Base-by-base conservation (phyloP, 2,329 filamentous ascomycete species). In the Trichoderma harzianum region DNA sequence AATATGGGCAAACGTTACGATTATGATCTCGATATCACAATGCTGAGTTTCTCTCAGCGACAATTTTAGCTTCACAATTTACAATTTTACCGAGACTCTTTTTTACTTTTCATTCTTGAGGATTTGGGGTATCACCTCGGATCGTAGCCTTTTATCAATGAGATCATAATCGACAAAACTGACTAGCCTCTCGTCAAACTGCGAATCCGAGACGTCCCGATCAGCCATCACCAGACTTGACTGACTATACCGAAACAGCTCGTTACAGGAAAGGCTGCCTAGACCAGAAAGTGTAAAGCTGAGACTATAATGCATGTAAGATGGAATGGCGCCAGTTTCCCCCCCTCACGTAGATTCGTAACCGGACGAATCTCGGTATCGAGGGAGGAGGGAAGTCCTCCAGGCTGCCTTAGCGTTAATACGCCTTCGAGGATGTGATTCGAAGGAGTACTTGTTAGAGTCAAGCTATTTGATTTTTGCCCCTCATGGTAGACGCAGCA, bases 1-100 rank as follows among this genome's bases (percentile, higher is more conserved):
- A 68, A 68, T n/a, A 60, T 68, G 65, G 65, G 36, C 55, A 47
- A 47, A 60, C 55, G 28, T 68, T 68, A 68, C 21, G 65, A 68
- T 68, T 34, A 68, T 60, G 65, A 60, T 58, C n/a, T 65, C 24
- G 36, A 51, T 60, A 68, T 60, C 32, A 30, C 34, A 60, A 26
- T 51, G 55, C n/a, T 60, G 26, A 51, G 53, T 21, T 36, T 34
- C 39, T 24, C 12, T 47, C 26, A 32, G 55, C 65, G 43, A 68
- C 34, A 24, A 51, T 24, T 47, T 68, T 60, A 51, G 65, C 65
- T 68, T 60, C 55, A 21, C 36, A 18, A 51, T 60, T 30, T 43
- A 60, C 65, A 60, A 32, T 68, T 43, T 51, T 68, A 68, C 26
- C 10, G 4, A 24, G 14, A 28, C 24, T 26, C 11, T 8, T 11